Evolutionary conservation across 1,139 yeast species (phyloP), one percentile per base, ranked within the genome.

Genomic region (Blastobotrys persicus): DNA sequence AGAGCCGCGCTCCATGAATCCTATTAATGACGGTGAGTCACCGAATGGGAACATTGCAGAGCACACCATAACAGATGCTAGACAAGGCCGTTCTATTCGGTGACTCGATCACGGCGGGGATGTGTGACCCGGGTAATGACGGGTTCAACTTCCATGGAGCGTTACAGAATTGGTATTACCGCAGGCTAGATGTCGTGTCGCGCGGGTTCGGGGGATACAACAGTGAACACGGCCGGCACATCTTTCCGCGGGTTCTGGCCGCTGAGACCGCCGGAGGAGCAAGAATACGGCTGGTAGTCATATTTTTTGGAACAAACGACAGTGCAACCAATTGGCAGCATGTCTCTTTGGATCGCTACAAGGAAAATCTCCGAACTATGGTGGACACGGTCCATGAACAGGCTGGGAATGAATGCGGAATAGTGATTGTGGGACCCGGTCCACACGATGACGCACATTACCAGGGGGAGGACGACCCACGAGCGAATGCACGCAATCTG

Each of bases 231-330:
- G 80, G 74, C 2, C 61, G 64, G 35, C 51, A 52, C 16, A 68
- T 57, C n/a, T 26, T 57, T 19, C 44, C 42, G 3, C 55, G 46
- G 28, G 41, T 57, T 7, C 34, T 57, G 35, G 43, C 49, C 20
- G 51, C 46, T 3, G 57, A 55, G 18, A 45, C 35, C 20, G 48
- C 35, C 6, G 54, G 46, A 6, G 40, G 38, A 19, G 42, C 47
- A 12, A 32, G 42, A 13, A 45, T 60, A 48, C 47, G 49, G 38
- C 46, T 60, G 18, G 51, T 56, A 52, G 58, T 54, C 0, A 68
- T 88, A 2, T 86, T 83, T 64, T 79, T 85, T 58, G 96, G 96
- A 1, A 77, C 94, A 9, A 88, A 88, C 60, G 96, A 88, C 63
- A 81, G 71, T 18, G 68, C 66, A 2, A 74, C 73, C 32, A 62